Percentiles rank a stretch among this genome's conserved stretches.
Evolutionary conservation across 169 alveolate species (phyloP).

Genomic region (Cryptosporidium canis): DNA sequence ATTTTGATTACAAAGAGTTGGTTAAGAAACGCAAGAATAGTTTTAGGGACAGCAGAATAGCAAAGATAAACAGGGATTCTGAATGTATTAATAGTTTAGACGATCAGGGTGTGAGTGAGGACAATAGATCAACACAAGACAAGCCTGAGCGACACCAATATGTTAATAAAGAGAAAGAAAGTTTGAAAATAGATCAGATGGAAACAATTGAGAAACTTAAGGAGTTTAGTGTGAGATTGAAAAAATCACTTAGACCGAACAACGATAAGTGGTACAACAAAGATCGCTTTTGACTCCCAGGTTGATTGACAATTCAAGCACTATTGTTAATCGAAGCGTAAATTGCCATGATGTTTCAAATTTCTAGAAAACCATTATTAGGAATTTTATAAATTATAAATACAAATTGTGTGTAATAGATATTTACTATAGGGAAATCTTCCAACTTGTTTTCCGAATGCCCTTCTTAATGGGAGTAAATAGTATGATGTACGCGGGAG

Average conservation of each 20-base stretch:
- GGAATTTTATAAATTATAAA: not conserved
- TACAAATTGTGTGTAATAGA: not conserved
- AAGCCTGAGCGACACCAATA: too few relatives aligned
- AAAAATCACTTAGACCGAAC: not conserved
- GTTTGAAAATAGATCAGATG: not conserved
- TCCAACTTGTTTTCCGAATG: not conserved
- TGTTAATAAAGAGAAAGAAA: not conserved
- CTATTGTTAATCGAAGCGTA: not conserved
- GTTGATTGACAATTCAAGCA: not conserved
- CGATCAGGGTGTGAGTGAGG: not conserved
- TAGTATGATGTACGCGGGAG: constrained; percentile 15
- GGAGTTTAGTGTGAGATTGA: not conserved
- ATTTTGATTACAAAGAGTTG: not conserved
- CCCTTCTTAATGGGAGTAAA: too few relatives aligned
- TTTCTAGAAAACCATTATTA: not conserved
- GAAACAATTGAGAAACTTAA: not conserved
- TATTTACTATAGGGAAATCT: not conserved
- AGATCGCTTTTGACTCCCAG: not conserved
- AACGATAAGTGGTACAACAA: not conserved
- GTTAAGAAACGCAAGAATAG: not conserved
- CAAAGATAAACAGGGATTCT: not conserved
- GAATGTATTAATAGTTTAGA: not conserved
- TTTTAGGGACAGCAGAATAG: not conserved
- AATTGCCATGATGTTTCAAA: too few relatives aligned
- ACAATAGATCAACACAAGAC: not conserved